Evolutionary conservation across 371 early-diverging fungal species (phyloP), one percentile per base, ranked within the genome.

Genomic region (Choanephora cucurbitarum): DNA sequence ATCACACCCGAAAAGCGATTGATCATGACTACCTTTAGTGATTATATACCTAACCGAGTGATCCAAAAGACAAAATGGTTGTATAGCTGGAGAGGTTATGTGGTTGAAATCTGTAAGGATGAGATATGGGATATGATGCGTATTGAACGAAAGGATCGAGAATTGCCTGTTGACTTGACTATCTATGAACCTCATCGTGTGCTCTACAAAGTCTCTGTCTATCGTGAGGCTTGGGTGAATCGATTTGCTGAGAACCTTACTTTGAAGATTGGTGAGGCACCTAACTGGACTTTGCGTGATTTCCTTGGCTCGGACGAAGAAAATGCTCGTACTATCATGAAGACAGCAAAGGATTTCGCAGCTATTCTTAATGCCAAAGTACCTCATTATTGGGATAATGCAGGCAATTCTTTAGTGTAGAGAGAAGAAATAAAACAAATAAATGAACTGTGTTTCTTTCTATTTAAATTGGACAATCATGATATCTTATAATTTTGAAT

Each of bases 11-110:
- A 39, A 6, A 62, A 66, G 9, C 67, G 70, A 11, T 44, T 74
- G 15, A 42, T 63, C n/a, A 42, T 72, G 23, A 37, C 65, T 6
- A 60, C 61, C 11, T 59, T 55, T 0, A 40, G 48, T 0, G 75
- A 65, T 15, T 74, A 72, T 49, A 14, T 47, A 5, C 72, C 75
- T 1, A 24, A 49, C 0, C 22, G 41, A 0, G 64, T 76, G 0
- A 68, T 60, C 3, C 72, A 75, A 57, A 73, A 72, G 55, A 74
- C 74, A 0, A 73, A 70, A 44, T 79, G 77, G 76, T 40, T 50
- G 0, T 75, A 75, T 33, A 64, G 55, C 5, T 72, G 66, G 57
- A 61, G 62, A 5, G 61, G 62, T 14, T 73, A 62, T 54, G 52
- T 72, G 6, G 51, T 76, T 1, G 79, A 79, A 21, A 61, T 79